These are phyloP conservation scores for Sarocladium brachiariae DNA, from an alignment of 2,329 filamentous ascomycete species.

Conservation along the genomic window DNA sequence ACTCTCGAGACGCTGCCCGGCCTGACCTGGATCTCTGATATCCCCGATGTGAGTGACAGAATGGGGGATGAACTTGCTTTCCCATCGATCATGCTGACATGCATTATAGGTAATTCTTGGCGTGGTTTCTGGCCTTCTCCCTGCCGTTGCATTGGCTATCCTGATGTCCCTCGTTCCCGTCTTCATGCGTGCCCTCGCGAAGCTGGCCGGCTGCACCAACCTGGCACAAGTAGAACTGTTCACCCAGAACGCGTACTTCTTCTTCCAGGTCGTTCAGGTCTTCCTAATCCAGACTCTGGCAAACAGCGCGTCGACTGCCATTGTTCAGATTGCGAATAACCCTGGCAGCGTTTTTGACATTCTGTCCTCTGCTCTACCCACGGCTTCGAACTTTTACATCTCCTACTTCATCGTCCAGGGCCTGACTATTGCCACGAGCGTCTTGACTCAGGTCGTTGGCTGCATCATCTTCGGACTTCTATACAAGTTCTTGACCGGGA, in stretches of 20 bases:
- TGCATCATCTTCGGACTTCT: slow-evolving; percentile 62
- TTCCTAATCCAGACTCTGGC: slow-evolving; percentile 82
- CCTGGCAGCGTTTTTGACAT: slow-evolving; percentile 56
- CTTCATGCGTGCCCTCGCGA: slow-evolving; percentile 61
- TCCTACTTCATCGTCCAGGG: slow-evolving; percentile 84
- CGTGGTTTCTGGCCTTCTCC: slow-evolving; percentile 76
- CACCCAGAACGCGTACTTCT: slow-evolving; percentile 88
- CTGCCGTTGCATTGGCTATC: slow-evolving; percentile 69
- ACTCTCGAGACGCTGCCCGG: slow-evolving; percentile 61
- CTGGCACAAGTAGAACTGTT: slow-evolving; percentile 76
- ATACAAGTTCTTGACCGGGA: slow-evolving; percentile 66
- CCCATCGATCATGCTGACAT: neutral
- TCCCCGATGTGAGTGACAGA: slow-evolving; percentile 52
- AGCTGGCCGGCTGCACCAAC: slow-evolving; percentile 71
- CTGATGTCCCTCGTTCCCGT: slow-evolving; percentile 77
- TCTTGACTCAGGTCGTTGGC: slow-evolving; percentile 60
- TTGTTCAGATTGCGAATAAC: slow-evolving; percentile 53
- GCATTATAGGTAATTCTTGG: slow-evolving; percentile 52
- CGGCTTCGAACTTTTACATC: slow-evolving; percentile 88
- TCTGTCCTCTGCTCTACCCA: slow-evolving; percentile 67
- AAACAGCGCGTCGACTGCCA: slow-evolving; percentile 67
- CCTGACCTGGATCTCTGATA: slow-evolving; percentile 63
- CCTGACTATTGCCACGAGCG: slow-evolving; percentile 65
- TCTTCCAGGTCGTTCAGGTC: slow-evolving; percentile 86
- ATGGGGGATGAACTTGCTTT: too few relatives aligned